These are phyloP conservation scores for Calonectria hongkongensis DNA, from an alignment of 2,329 filamentous ascomycete genomes.

Conservation along the genomic window DNA sequence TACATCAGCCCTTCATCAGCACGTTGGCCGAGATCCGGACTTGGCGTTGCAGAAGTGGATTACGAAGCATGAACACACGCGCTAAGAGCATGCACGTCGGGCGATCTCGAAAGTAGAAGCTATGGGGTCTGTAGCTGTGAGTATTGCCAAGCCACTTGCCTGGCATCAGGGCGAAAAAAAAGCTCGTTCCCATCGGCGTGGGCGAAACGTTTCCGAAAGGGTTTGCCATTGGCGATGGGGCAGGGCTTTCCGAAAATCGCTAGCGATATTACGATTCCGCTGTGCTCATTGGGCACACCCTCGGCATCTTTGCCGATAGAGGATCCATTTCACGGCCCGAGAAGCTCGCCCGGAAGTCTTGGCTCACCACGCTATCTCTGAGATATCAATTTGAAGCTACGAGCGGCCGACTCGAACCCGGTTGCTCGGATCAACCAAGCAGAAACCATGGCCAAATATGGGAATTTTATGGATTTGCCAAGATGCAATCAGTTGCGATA, in stretches of 20 bases:
- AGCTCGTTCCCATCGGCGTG: neutral
- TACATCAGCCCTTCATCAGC: neutral
- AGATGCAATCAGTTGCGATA: neutral
- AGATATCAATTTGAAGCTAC: neutral
- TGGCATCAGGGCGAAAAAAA: neutral
- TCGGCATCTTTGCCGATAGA: constrained; percentile 24
- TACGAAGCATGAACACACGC: neutral
- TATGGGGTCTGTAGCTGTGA: neutral
- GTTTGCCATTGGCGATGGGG: neutral
- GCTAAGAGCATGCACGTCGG: neutral
- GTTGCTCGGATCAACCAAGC: neutral
- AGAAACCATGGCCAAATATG: neutral
- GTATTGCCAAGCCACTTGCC: neutral
- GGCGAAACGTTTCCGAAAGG: neutral
- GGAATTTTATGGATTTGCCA: constrained; percentile 14
- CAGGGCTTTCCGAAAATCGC: constrained; percentile 14
- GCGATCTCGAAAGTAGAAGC: neutral
- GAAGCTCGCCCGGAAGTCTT: neutral
- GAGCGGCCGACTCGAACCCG: constrained; percentile 15
- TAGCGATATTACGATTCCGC: neutral
- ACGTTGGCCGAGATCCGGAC: constrained; percentile 28
- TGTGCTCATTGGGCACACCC: neutral
- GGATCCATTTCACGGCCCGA: constrained; percentile 22
- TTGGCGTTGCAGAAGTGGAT: constrained; percentile 17
- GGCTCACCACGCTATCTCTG: constrained; percentile 16